phyloP scores from a whole-genome alignment of 1,284 basidiomycete genomes.

The Microbotryomycetes sp. region DNA sequence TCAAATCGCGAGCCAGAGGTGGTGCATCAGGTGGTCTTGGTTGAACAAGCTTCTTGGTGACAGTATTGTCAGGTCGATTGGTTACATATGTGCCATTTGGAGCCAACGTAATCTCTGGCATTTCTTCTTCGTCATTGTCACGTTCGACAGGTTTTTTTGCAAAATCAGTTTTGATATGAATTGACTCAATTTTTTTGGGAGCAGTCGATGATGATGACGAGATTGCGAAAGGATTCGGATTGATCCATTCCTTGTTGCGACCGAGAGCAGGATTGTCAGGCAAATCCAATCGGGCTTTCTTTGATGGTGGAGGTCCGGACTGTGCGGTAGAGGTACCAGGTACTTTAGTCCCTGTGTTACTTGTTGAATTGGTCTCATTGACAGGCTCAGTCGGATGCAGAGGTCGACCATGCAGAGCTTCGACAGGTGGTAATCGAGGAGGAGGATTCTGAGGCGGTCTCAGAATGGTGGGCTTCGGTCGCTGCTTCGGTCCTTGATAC shows the following conservation, averaged over 20 bases:
- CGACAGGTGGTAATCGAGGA: too few relatives aligned
- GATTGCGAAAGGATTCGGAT: slow-evolving; percentile 12
- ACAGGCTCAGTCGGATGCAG: background rate
- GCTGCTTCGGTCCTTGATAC: too few relatives aligned
- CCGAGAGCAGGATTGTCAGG: background rate
- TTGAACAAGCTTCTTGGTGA: too few relatives aligned
- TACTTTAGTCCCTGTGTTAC: too few relatives aligned
- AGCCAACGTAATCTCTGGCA: slow-evolving; percentile 15
- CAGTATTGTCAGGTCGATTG: background rate
- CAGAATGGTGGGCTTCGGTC: background rate
- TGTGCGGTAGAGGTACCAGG: too few relatives aligned
- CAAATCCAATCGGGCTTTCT: background rate
- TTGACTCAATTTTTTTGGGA: background rate
- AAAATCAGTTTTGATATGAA: background rate
- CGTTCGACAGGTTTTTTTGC: background rate
- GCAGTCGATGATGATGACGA: background rate
- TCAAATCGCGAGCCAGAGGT: background rate
- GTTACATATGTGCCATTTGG: slow-evolving; percentile 7
- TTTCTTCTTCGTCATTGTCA: slow-evolving; percentile 15
- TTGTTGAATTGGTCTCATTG: too few relatives aligned
- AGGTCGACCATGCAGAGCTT: too few relatives aligned
- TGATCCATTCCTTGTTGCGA: slow-evolving; percentile 7
- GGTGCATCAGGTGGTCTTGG: too few relatives aligned
- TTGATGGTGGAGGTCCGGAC: slow-evolving; percentile 1
- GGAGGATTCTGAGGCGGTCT: background rate